phyloP scores from a whole-genome alignment of 1,139 yeast species.

The Suhomyces terraborum region DNA sequence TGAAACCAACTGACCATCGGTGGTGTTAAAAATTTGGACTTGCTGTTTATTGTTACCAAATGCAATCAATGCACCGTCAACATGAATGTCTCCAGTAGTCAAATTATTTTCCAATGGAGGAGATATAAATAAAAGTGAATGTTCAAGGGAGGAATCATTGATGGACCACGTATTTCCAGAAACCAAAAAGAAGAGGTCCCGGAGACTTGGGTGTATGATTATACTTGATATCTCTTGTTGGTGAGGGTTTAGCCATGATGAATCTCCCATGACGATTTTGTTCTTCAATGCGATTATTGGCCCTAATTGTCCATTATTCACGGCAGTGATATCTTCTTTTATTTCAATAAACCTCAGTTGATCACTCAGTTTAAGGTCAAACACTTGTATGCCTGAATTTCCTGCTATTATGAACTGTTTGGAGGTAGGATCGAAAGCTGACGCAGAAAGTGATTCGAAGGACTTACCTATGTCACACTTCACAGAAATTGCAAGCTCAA shows the following conservation, averaged over 20 bases:
- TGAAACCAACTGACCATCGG: slow-evolving; percentile 42
- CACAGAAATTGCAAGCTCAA: slow-evolving; percentile 15
- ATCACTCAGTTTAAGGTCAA: slow-evolving; percentile 8
- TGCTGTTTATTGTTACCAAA: slow-evolving; percentile 43
- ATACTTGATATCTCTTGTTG: slow-evolving; percentile 21
- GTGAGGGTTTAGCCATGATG: slow-evolving; percentile 7
- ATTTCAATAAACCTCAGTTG: slow-evolving; percentile 4
- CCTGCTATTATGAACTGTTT: slow-evolving; percentile 22
- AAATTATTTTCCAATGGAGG: slow-evolving; percentile 15
- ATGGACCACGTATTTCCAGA: slow-evolving; percentile 35
- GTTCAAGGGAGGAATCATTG: slow-evolving; percentile 19
- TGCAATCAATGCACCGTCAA: slow-evolving; percentile 65
- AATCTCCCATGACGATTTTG: slow-evolving; percentile 21
- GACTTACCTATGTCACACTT: slow-evolving; percentile 13
- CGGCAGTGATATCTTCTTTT: slow-evolving; percentile 3
- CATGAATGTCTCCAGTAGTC: slow-evolving; percentile 52
- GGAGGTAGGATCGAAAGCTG: slow-evolving; percentile 16
- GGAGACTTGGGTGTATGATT: slow-evolving; percentile 38
- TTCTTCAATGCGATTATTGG: slow-evolving; percentile 25
- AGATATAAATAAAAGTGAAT: slow-evolving; percentile 10
- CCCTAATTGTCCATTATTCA: slow-evolving; percentile 5
- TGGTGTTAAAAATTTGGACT: slow-evolving; percentile 46
- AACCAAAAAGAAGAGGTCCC: slow-evolving; percentile 30
- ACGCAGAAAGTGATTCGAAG: slow-evolving; percentile 19
- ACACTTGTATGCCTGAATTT: slow-evolving; percentile 2